Percentiles rank a stretch among this genome's conserved stretches.
phyloP scores from a whole-genome alignment of 805 yeast species.

The Osmozyma mogii region DNA sequence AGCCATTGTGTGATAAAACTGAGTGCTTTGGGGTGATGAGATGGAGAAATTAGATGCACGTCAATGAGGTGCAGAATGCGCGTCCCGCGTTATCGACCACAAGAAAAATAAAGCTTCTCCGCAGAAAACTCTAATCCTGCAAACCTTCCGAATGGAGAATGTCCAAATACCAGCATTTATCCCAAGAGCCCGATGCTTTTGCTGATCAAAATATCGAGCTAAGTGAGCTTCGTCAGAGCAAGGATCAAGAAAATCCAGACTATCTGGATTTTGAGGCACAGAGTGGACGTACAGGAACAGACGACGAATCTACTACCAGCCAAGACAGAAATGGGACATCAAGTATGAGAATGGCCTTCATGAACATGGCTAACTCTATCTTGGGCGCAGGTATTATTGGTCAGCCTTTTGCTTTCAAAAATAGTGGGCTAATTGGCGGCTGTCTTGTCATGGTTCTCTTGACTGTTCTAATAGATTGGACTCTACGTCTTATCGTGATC shows the following conservation, averaged over 20 bases:
- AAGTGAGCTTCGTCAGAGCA: too few relatives aligned
- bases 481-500: constrained; percentile 66
- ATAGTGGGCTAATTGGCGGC: constrained; percentile 76
- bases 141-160: too few relatives aligned
- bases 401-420: constrained; percentile 79
- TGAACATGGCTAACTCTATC: constrained; percentile 95
- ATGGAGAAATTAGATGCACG: too few relatives aligned
- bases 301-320: background rate
- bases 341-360: constrained; percentile 74
- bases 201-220: too few relatives aligned
- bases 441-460: constrained; percentile 49
- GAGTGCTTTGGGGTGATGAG: too few relatives aligned
- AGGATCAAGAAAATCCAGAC: constrained; percentile 1
- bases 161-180: too few relatives aligned
- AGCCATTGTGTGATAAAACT: constrained; percentile 9
- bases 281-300: background rate
- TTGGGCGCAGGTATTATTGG: constrained; percentile 96
- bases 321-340: constrained; percentile 20
- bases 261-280: constrained; percentile 1
- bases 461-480: constrained; percentile 81
- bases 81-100: too few relatives aligned
- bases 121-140: too few relatives aligned
- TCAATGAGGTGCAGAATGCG: too few relatives aligned
- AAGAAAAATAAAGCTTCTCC: too few relatives aligned
- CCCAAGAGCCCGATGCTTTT: too few relatives aligned